Base-by-base conservation (phyloP, 2,329 filamentous ascomycete genomes). In the Penicillium freii region DNA sequence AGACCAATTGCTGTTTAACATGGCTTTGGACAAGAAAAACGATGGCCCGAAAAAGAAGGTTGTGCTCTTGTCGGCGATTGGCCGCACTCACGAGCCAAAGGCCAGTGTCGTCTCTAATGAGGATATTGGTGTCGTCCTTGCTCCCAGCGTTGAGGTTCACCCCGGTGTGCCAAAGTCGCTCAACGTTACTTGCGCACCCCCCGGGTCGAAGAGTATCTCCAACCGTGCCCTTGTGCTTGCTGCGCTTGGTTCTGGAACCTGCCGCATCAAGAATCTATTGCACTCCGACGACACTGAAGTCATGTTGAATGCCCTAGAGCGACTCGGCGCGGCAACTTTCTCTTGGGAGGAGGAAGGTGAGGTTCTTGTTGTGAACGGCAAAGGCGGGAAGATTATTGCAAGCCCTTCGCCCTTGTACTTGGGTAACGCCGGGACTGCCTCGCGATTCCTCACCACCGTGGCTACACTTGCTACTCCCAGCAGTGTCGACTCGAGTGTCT, bases 11-110 rank as follows among this genome's bases (percentile, higher is more conserved):
- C 82, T 99, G 56, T 83, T 88, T 64, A 96, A 96, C 73, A 99
- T 99, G 94, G 92, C 89, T 0, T 89, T 99, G 9, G 94, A 99
- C 77, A 99, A 99, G 83, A 99, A 99, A 81, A 99, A 99, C 64
- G 90, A 96, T 44, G 94, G 94, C 2, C 85, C 85, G 58, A 92
- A 93, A 75, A 99, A 99, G 82, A 97, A 96, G 77, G 89, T 99
- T 62, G 93, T 97, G 7, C 83, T 99, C 8, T 81, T 99, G 11
- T 92, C 92, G 0, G 89, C 89, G 13, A 96, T 99, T 71, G 94
- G 94, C 56, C 86, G 88, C 68, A 95, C 92, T 0, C 78, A 93
- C 69, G 94, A 99, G 77, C 88, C 86, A 54, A 90, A 88, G 73
- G 94, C 94, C 29, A 97, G 88, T 66, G 87, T 91, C 10, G 92